A percentile compares a stretch with the other conserved stretches of the same genome.
phyloP scores from a whole-genome alignment of 208 protist genomes.

The Jaenimonas drosophilae region DNA sequence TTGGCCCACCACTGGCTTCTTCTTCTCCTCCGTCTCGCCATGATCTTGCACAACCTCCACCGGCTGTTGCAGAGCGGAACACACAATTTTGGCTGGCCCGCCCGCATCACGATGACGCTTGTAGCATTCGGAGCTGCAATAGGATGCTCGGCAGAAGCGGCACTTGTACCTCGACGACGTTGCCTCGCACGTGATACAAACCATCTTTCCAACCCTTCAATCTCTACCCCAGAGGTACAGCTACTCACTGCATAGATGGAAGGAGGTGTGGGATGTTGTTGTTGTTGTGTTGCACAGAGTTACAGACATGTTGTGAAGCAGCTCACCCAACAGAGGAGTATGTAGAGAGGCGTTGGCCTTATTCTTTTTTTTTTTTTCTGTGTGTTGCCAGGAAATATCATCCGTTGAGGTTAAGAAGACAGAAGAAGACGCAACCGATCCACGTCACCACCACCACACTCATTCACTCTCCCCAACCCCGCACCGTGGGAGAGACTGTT shows the following conservation, averaged over 20 bases:
- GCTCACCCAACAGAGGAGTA: background rate
- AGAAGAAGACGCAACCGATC: slow-evolving; percentile 3
- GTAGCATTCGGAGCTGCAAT: slow-evolving; percentile 51
- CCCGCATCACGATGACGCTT: slow-evolving; percentile 29
- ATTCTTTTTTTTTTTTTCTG: background rate
- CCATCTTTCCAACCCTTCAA: background rate
- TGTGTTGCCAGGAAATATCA: background rate
- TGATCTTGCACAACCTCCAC: background rate
- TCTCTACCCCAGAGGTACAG: too few relatives aligned
- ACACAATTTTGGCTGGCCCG: too few relatives aligned
- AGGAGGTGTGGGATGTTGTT: too few relatives aligned
- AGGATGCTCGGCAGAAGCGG: slow-evolving; percentile 36
- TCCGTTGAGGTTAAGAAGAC: slow-evolving; percentile 1
- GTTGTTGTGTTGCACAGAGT: background rate
- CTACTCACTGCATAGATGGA: too few relatives aligned
- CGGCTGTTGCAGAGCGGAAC: background rate
- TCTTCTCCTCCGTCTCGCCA: slow-evolving; percentile 4
- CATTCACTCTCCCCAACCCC: too few relatives aligned
- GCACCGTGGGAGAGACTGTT: too few relatives aligned
- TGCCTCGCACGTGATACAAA: slow-evolving; percentile 26
- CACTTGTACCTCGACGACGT: slow-evolving; percentile 38
- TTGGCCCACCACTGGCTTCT: background rate
- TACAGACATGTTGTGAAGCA: background rate
- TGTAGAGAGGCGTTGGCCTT: background rate
- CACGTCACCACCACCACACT: background rate